Conservation (phyloP, 768 basidiomycete species). For the Cyclocybe aegerita region DNA sequence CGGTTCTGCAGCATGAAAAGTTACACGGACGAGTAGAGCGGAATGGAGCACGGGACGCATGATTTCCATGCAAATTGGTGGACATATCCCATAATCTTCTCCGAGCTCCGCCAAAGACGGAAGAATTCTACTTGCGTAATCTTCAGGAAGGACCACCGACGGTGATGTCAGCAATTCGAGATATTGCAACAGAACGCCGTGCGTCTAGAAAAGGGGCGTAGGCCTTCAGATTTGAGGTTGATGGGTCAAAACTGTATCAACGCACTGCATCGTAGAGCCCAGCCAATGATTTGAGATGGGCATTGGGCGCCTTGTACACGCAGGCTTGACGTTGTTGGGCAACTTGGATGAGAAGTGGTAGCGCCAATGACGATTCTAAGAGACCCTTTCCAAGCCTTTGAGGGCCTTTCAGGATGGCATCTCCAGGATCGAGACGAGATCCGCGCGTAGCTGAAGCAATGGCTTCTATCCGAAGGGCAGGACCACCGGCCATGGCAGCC, state of each 20-base stretch:
- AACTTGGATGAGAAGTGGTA: constrained; percentile 88
- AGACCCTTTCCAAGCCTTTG: constrained; percentile 64
- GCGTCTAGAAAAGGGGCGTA: constrained; percentile 54
- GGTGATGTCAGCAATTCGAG: constrained; percentile 82
- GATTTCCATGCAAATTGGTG: constrained; percentile 92
- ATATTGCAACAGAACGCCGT: constrained; percentile 91
- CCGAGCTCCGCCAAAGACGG: constrained; percentile 77
- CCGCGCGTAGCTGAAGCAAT: constrained; percentile 79
- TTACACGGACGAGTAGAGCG: constrained; percentile 53
- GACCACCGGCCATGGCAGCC: constrained; percentile 88
- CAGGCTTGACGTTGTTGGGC: constrained; percentile 90
- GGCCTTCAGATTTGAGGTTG: constrained; percentile 12
- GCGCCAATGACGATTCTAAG: constrained; percentile 70
- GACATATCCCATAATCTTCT: constrained; percentile 74
- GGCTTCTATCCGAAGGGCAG: constrained; percentile 83
- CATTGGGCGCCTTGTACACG: constrained; percentile 69
- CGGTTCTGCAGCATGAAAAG: constrained; percentile 4
- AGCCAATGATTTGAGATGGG: constrained; percentile 83
- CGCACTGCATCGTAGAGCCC: constrained; percentile 87
- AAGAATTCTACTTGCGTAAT: constrained; percentile 72
- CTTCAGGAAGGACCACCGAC: constrained; percentile 60
- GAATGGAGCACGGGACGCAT: constrained; percentile 78
- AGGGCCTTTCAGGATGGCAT: constrained; percentile 64
- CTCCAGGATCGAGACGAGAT: constrained; percentile 65
- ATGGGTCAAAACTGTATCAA: constrained; percentile 19